Conservation (phyloP, 2,329 filamentous ascomycete genomes). For the Colletotrichum horii region DNA sequence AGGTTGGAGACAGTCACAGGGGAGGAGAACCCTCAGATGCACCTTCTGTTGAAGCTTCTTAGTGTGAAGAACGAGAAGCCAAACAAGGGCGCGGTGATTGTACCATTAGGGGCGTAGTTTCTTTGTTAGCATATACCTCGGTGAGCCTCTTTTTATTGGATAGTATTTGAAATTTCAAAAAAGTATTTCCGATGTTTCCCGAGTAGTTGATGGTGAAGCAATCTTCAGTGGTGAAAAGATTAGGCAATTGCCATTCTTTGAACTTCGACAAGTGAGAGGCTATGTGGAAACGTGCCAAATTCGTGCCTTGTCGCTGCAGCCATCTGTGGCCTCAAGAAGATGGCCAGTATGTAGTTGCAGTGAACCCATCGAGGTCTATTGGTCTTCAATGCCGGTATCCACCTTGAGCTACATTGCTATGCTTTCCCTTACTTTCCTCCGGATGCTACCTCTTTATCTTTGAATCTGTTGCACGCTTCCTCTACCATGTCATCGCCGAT, state of each 20-base stretch:
- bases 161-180: background rate
- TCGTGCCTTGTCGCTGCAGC: too few species aligned
- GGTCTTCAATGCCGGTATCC: background rate
- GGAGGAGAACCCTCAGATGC: background rate
- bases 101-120: background rate
- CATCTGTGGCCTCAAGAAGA: background rate
- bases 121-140: background rate
- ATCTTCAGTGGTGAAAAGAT: background rate
- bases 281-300: too few species aligned
- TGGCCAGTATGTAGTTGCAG: background rate
- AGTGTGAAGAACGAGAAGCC: background rate
- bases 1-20: background rate
- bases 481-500: background rate
- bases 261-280: too few species aligned
- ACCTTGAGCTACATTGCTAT: background rate
- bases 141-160: background rate
- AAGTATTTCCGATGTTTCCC: background rate
- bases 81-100: background rate
- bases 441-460: background rate
- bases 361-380: background rate
- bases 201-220: background rate
- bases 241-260: too few species aligned
- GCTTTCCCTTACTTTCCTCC: background rate
- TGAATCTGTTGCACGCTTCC: background rate
- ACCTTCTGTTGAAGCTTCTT: background rate